Evolutionary conservation across 805 yeast species (phyloP).

Genomic region (Myxozyma mucilagina): DNA sequence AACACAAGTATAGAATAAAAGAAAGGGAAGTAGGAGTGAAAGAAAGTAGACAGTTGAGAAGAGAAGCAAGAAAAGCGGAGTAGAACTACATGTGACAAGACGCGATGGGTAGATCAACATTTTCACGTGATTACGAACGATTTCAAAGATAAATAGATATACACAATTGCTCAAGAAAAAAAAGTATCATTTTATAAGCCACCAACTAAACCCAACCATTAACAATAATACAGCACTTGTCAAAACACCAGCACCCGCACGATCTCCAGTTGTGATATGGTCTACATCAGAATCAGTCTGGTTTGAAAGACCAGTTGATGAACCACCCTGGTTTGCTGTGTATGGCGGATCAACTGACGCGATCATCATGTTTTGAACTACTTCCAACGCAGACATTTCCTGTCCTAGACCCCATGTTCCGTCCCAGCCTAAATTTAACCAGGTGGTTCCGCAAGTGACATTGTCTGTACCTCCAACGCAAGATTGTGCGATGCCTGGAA

Average conservation of each 20-base stretch:
- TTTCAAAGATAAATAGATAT: too few relatives aligned
- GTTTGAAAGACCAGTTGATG: constrained; percentile 56
- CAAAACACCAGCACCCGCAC: constrained; percentile 28
- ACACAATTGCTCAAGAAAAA: neutral
- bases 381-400: constrained; percentile 82
- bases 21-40: neutral
- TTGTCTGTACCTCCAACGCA: constrained; percentile 88
- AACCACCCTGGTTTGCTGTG: constrained; percentile 39
- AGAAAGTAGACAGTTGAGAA: neutral
- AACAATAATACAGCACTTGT: constrained; percentile 11
- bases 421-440: constrained; percentile 74
- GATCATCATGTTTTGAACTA: constrained; percentile 43
- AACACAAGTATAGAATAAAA: too few relatives aligned
- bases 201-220: constrained; percentile 18
- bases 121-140: too few relatives aligned
- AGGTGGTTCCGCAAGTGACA: constrained; percentile 82
- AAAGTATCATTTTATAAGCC: constrained; percentile 12
- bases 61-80: neutral
- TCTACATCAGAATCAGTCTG: constrained; percentile 57
- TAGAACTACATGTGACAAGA: neutral
- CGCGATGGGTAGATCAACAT: too few relatives aligned
- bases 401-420: constrained; percentile 81
- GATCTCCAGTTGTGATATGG: constrained; percentile 12
- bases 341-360: constrained; percentile 46
- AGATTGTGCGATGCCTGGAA: constrained; percentile 71